Evolutionary conservation across 495 filamentous ascomycete species (phyloP), one percentile per base, ranked within the genome.

Genomic region (Polyplosphaeria fusca): DNA sequence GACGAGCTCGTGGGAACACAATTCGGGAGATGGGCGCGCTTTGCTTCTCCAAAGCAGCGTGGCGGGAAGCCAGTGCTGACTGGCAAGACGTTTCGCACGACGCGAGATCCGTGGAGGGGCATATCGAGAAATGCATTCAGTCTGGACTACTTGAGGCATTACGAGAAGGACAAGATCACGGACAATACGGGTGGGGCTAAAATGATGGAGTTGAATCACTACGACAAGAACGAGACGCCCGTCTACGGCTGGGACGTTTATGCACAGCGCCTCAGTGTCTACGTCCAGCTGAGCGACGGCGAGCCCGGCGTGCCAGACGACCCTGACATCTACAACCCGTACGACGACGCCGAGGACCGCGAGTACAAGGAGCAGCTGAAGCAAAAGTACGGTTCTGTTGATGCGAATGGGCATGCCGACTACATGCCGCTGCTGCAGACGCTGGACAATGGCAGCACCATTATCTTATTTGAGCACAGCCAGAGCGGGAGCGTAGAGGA

Each of bases 391-490:
- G 42, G 41, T 2, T 40, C 26, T 1, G 38, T 28, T 7, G 58
- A 63, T 23, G 52, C 32, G 12, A 59, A 58, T 48, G 48, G 53
- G 22, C 19, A 54, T 19, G 30, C 7, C 27, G 56, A 57, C 14
- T 67, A 67, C 40, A 53, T 60, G 11, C 65, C 65, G 4, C 53
- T 67, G 7, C 57, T 77, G 3, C 44, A 71, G 14, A 66, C 50
- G 12, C 50, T 77, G 1, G 79, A 80, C 49, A 82, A 82, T 43
- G 71, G 76, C 19, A 79, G 75, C 48, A 76, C 74, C 0, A 77
- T 82, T 28, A 79, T 82, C 42, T 65, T 82, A 26, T 79, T 82
- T 47, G 78, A 82, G 51, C 72, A 76, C 43, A 75, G 75, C 0
- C 65, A 74, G 5, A 72, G 73, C 0, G 66, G 68, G 25, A 66